These are phyloP conservation scores for Candida dubliniensis DNA, from an alignment of 1,139 yeast species.

Conservation along the genomic window DNA sequence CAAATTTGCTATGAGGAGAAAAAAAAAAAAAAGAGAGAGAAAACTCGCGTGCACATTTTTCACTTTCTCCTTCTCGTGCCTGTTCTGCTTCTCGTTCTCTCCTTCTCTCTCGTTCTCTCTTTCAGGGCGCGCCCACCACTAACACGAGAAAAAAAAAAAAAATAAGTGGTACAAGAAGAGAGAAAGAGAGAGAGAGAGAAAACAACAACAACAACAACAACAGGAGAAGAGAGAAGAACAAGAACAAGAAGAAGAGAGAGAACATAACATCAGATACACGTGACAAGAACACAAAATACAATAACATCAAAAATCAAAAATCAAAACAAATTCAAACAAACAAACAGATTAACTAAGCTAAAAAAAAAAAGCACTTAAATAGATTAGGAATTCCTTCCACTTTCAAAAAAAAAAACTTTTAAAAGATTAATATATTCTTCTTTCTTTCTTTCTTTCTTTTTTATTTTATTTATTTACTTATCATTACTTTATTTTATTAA, in stretches of 20 bases:
- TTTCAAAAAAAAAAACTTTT: neutral
- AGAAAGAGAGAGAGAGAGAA: neutral
- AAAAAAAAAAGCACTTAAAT: slow-evolving; percentile 8
- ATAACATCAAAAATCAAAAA: neutral
- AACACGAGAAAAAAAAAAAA: neutral
- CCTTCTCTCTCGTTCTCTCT: neutral
- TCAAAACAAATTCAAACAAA: neutral
- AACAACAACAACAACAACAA: slow-evolving; percentile 1
- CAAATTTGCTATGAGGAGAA: slow-evolving; percentile 2
- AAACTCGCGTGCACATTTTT: too few species aligned
- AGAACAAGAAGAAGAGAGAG: neutral
- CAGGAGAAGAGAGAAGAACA: slow-evolving; percentile 2
- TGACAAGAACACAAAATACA: too few species aligned
- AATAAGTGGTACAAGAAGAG: neutral
- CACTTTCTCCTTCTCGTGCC: slow-evolving; percentile 4
- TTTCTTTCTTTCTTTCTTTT: slow-evolving; percentile 7
- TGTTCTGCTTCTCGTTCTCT: neutral
- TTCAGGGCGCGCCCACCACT: slow-evolving; percentile 1
- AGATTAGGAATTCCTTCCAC: slow-evolving; percentile 6
- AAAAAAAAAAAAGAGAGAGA: too few species aligned
- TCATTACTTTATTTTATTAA: slow-evolving; percentile 5
- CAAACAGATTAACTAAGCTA: neutral
- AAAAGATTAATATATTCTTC: neutral
- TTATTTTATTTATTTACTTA: too few species aligned
- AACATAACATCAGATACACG: slow-evolving; percentile 1